A percentile compares a stretch with the other conserved stretches of the same genome.
These are phyloP conservation scores for Holtermanniella nyarrowii DNA, from an alignment of 768 basidiomycete genomes.

Conservation along the genomic window DNA sequence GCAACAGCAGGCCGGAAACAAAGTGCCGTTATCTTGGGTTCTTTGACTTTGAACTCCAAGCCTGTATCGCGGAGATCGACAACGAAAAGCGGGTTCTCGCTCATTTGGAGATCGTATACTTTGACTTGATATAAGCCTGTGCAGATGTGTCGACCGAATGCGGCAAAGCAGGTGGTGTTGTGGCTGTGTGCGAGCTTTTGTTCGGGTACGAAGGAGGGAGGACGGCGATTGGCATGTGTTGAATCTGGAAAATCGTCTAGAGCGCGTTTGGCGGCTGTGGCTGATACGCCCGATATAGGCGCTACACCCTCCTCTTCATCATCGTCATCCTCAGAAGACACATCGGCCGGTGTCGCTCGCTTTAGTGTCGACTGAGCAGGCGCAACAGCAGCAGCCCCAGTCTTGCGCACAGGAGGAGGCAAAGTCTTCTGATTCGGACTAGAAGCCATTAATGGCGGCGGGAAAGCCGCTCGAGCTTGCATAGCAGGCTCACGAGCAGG, in stretches of 20 bases:
- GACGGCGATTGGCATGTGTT: conserved; percentile 43
- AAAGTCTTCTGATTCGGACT: conserved; percentile 11
- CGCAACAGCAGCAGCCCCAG: conserved; percentile 10
- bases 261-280: conserved; percentile 17
- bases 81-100: conserved; percentile 24
- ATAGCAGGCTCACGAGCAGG: conserved; percentile 7
- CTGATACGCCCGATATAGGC: conserved; percentile 8
- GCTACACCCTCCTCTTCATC: conserved; percentile 18
- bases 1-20: conserved; percentile 56
- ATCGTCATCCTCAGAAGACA: conserved; percentile 32
- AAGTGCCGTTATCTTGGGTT: conserved; percentile 62
- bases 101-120: conserved; percentile 38
- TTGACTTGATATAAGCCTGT: conserved; percentile 37
- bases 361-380: too few relatives aligned
- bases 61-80: conserved; percentile 59
- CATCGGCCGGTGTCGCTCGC: conserved; percentile 10
- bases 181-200: conserved; percentile 18
- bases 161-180: conserved; percentile 37
- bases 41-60: conserved; percentile 49
- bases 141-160: conserved; percentile 39
- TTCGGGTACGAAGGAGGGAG: conserved; percentile 40
- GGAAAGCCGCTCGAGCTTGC: neutral
- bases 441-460: neutral
- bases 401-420: conserved; percentile 26
- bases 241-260: conserved; percentile 44